phyloP scores from a whole-genome alignment of 2,329 filamentous ascomycete species.

The Ophiostoma triangulosporum region DNA sequence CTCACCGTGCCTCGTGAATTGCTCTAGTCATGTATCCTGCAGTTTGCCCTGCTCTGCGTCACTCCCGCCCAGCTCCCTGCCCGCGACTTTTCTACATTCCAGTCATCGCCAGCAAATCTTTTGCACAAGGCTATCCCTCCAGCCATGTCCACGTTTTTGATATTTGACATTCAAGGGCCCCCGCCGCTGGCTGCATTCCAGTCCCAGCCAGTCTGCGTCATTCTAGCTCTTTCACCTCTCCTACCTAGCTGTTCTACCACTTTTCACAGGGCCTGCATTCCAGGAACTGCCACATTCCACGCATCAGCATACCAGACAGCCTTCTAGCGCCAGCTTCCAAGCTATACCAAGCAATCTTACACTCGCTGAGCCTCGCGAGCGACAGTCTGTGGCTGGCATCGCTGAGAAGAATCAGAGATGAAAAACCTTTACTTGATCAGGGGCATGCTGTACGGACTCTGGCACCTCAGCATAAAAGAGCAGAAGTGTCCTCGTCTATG shows the following conservation, averaged over 20 bases:
- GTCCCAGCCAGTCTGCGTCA: not conserved
- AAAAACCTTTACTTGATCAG: not conserved
- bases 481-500: not conserved
- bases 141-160: not conserved
- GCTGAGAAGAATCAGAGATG: not conserved
- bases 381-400: not conserved
- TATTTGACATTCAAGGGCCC: not conserved
- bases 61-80: not conserved
- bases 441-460: too few relatives aligned
- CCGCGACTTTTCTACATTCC: not conserved
- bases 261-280: not conserved
- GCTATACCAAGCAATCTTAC: not conserved
- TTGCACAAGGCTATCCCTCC: not conserved
- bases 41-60: not conserved
- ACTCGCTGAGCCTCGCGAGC: not conserved
- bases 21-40: not conserved
- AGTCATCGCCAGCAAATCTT: not conserved
- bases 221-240: not conserved
- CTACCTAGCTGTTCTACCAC: not conserved
- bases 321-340: not conserved
- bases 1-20: not conserved
- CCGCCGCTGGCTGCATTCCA: not conserved
- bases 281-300: not conserved
- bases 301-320: not conserved
- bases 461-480: slow-evolving; percentile 1